Base-by-base conservation (phyloP, 1,284 basidiomycete genomes). In the Heliocybe sulcata region DNA sequence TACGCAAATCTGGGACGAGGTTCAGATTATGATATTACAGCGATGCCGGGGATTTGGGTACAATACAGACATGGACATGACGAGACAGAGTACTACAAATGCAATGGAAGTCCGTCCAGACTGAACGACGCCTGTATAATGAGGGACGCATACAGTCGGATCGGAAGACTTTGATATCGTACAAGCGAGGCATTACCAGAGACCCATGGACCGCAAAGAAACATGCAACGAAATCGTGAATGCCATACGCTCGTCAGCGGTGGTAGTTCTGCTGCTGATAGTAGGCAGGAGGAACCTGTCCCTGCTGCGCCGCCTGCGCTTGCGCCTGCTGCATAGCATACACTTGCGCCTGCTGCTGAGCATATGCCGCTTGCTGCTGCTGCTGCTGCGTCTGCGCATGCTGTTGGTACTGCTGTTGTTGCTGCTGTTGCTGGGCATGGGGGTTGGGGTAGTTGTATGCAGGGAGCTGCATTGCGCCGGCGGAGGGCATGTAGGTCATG, bases 391-490 rank as follows among this genome's bases (percentile, higher is more conserved):
- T 68, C 56, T 71, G 75, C 48, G 73, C 69, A 33, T 70, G 72
- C 56, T 72, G 68, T 59, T 76, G 73, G 53, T 64, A 61, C 20
- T 63, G 66, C 31, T 65, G 65, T 26, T 63, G 60, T 49, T 67
- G 68, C 23, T 74, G 72, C 45, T 79, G 77, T 16, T 55, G 58
- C 22, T 60, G 60, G 4, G 72, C 67, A 60, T 82, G 82, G 35
- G 81, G 80, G 59, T 86, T 83, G 2, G 83, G 82, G 61, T 80
- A 87, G 63, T 81, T 83, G 66, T 83, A 88, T n/a, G 77, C 63
- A 11, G 86, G 85, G 8, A 83, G 83, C 12, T 81, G 74, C 80
- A 88, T 85, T 25, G 81, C 72, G 38, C 80, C 79, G 45, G 79
- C 60, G 72, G 70, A 53, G 72, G 73, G 59, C 74, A 81, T 25